Base-by-base conservation (phyloP, 2,329 filamentous ascomycete species). In the Acrocalymma vagum region DNA sequence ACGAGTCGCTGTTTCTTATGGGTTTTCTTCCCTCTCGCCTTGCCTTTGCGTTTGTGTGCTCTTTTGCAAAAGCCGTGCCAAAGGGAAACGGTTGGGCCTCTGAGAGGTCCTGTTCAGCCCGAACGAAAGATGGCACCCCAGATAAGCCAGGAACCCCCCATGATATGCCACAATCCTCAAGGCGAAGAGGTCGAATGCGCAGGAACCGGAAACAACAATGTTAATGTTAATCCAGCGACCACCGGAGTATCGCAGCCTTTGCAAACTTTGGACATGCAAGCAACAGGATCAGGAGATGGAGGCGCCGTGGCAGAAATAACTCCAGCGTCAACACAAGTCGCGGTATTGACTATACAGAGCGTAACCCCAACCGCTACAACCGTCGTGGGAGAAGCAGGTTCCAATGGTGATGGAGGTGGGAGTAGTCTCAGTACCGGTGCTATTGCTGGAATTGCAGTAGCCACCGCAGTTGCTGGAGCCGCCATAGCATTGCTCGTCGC, bases 401-500 rank as follows among this genome's bases (percentile, higher is more conserved):
- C 18, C 17, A 28, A 14, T 15, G 4, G 11, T 10, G n/a, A 16
- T 4, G 13, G 14, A 18, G 29, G 18, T 9, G 29, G n/a, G 9
- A 37, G 29, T 7, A 28, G 41, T 14, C 30, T 55, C 7, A 45
- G 32, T 17, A 29, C 38, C 5, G 57, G 57, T 4, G 57, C 53
- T 16, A 47, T 55, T 23, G 55, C 53, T 17, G 57, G 57, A 8
- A 55, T 61, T 13, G 54, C 50, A 3, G 51, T 61, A 8, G 52
- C 45, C 27, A 56, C 55, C 17, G 42, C 58, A 3, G 47, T 69
- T 13, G 23, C 57, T 15, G 65, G 65, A 9, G 65, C 58, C 4
- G 48, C 45, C 3, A 50, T 67, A 15, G 65, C 63, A 9, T 65
- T 65, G 16, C 6, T 59, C 6, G 45, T 45, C 13, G 56, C 63